phyloP scores from a whole-genome alignment of 2,329 filamentous ascomycete species.

The Colletotrichum sojae region DNA sequence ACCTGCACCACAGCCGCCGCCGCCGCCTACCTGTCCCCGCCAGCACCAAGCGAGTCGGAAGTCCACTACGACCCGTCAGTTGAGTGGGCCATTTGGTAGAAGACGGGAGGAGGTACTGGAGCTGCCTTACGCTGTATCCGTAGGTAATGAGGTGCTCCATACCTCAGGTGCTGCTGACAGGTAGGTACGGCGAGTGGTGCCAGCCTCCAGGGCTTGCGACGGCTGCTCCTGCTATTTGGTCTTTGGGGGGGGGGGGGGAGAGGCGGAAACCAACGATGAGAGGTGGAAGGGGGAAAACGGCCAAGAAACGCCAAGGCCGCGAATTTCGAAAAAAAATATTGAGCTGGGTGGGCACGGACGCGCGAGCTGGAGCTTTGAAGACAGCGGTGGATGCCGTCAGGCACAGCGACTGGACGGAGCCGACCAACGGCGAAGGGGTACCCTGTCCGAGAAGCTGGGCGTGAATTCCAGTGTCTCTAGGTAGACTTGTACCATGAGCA shows the following conservation, averaged over 20 bases:
- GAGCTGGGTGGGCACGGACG: slow-evolving; percentile 29
- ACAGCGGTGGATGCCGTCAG: background rate
- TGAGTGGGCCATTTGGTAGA: too few relatives aligned
- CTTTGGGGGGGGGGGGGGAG: too few relatives aligned
- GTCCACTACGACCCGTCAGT: too few relatives aligned
- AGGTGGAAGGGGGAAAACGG: slow-evolving; percentile 31
- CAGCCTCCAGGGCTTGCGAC: too few relatives aligned
- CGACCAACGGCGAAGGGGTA: background rate
- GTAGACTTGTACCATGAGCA: too few relatives aligned
- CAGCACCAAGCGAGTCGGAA: too few relatives aligned
- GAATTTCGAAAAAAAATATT: slow-evolving; percentile 36
- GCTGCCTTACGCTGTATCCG: too few relatives aligned
- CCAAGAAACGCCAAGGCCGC: slow-evolving; percentile 39
- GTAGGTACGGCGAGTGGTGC: too few relatives aligned
- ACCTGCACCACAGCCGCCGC: too few relatives aligned
- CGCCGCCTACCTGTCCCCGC: too few relatives aligned
- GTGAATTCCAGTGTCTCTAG: too few relatives aligned
- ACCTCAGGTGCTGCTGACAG: background rate
- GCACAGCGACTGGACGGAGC: slow-evolving; percentile 7
- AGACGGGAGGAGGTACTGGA: too few relatives aligned
- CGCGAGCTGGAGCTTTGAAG: slow-evolving; percentile 11
- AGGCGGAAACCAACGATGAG: slow-evolving; percentile 29
- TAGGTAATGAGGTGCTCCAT: background rate
- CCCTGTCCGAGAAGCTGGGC: background rate
- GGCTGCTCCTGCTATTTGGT: background rate